phyloP scores from a whole-genome alignment of 805 yeast genomes.

The Saturnispora galanensis region DNA sequence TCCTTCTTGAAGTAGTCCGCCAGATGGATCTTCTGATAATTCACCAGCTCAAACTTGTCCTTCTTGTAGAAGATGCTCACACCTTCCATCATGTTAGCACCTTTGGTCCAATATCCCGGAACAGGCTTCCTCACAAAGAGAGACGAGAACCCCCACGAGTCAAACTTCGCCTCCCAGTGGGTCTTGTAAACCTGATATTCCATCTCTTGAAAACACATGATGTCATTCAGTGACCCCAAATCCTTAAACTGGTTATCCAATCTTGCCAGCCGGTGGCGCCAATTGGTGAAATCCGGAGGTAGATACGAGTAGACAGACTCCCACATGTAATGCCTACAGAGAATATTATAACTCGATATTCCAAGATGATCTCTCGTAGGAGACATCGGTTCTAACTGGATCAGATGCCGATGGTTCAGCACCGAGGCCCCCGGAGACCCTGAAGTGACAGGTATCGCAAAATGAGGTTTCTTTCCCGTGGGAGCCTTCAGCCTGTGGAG shows the following conservation, averaged over 20 bases:
- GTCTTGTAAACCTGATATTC: slow-evolving; percentile 22
- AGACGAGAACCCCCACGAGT: slow-evolving; percentile 32
- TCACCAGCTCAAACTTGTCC: slow-evolving; percentile 35
- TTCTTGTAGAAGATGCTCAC: slow-evolving; percentile 44
- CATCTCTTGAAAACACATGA: slow-evolving; percentile 42
- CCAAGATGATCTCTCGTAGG: slow-evolving; percentile 15
- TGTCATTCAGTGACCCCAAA: slow-evolving; percentile 31
- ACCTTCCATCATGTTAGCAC: slow-evolving; percentile 45
- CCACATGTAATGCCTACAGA: slow-evolving; percentile 46
- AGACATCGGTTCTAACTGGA: slow-evolving; percentile 3
- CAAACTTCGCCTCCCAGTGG: slow-evolving; percentile 19
- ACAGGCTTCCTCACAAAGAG: slow-evolving; percentile 39
- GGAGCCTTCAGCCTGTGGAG: not conserved
- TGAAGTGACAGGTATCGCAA: too few relatives aligned
- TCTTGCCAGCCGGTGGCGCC: slow-evolving; percentile 40
- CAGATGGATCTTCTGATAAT: slow-evolving; percentile 25
- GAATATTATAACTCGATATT: slow-evolving; percentile 27
- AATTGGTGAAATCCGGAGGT: slow-evolving; percentile 35
- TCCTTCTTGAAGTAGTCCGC: slow-evolving; percentile 23
- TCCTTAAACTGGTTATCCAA: slow-evolving; percentile 31
- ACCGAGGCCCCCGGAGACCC: slow-evolving; percentile 9
- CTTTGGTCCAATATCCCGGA: slow-evolving; percentile 44
- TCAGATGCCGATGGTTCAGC: slow-evolving; percentile 15
- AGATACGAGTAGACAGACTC: slow-evolving; percentile 44
- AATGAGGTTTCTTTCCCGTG: not conserved